phyloP scores from a whole-genome alignment of 2,329 filamentous ascomycete genomes.

The Colletotrichum horii region DNA sequence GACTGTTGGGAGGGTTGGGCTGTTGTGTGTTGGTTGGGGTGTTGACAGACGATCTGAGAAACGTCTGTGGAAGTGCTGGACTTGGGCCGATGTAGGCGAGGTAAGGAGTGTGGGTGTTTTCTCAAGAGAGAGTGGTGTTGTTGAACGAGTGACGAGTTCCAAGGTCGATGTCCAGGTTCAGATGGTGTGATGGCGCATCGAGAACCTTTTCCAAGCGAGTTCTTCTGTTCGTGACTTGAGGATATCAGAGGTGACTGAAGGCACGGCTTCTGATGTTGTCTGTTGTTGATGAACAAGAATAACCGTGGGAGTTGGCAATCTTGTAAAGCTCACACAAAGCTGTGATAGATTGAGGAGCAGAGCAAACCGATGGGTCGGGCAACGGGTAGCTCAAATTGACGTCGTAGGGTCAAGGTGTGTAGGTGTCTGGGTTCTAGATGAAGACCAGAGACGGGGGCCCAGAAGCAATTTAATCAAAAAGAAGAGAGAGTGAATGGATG shows the following conservation, averaged over 20 bases:
- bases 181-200: constrained; percentile 21
- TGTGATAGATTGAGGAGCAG: not conserved
- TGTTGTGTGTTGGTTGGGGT: constrained; percentile 18
- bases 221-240: not conserved
- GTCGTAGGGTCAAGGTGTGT: constrained; percentile 7
- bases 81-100: not conserved
- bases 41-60: constrained; percentile 4
- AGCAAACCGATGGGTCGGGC: not conserved
- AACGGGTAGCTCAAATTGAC: not conserved
- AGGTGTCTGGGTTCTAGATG: constrained; percentile 3
- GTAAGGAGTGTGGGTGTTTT: not conserved
- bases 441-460: not conserved
- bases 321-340: not conserved
- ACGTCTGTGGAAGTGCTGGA: not conserved
- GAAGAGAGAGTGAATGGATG: constrained; percentile 5
- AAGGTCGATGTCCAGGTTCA: constrained; percentile 20
- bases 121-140: not conserved
- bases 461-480: constrained; percentile 12
- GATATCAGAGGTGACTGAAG: not conserved
- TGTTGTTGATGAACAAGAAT: not conserved
- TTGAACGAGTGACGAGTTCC: not conserved
- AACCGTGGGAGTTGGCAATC: not conserved
- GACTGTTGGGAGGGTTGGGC: constrained; percentile 26
- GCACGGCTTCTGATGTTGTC: not conserved
- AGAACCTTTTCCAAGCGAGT: not conserved